Base-by-base conservation (phyloP, 2,329 filamentous ascomycete genomes). In the Cercospora sp. region DNA sequence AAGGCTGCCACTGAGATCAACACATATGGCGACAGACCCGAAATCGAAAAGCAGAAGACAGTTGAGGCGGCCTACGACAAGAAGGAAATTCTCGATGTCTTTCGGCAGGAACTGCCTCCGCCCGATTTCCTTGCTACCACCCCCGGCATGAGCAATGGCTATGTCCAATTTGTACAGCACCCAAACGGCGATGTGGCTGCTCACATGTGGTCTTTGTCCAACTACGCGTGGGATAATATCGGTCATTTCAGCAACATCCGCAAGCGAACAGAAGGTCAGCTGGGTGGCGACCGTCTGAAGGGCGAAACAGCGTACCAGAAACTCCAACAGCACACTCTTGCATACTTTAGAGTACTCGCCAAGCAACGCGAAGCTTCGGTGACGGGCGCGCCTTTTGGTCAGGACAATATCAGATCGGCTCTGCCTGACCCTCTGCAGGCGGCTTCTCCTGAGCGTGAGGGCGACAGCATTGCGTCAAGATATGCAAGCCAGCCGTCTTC, bases 171-270 rank as follows among this genome's bases (percentile, higher is more conserved):
- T 74, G 79, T 82, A 34, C 79, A 81, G 60, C 82, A 85, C 70
- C 81, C 82, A 0, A 84, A 83, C 67, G 79, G 81, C 58, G 81
- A 84, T 65, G 77, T 84, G 4, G 80, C 81, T 28, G 82, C 82
- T 1, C 82, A 84, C 63, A 80, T 83, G 67, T 85, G 83, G 83
- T 81, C 80, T 6, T 66, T 68, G 0, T 63, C 66, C 0, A 74
- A 79, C 3, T 82, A 77, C 57, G 75, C 80, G 49, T 85, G 83
- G 83, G 76, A 79, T 60, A 82, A 82, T 66, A 79, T 84, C 45
- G 82, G 82, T 2, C 77, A 78, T 28, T 84, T 80, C 69, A 80
- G 78, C 37, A 79, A 82, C 66, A 78, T 74, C 13, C 79, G 79
- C 60, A 79, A 80, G 73, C 79, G 74, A 63, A 77, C 82, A 3